Conservation (phyloP, 352 stramenopile genomes). For the Phytopythium sindhum region DNA sequence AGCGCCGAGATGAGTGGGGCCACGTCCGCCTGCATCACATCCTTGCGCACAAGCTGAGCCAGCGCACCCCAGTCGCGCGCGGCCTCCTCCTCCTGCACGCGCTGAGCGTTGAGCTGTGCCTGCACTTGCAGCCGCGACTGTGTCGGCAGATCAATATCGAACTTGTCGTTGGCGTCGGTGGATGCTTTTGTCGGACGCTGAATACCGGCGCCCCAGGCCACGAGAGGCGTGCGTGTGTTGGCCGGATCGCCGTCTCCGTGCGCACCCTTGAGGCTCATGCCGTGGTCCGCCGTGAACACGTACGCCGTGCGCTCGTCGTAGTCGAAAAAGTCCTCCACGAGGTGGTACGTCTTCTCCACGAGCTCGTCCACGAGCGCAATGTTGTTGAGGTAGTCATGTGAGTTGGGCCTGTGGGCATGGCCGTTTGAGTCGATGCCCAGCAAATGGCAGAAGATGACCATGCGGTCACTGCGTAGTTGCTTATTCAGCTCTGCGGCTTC, state of each 20-base stretch:
- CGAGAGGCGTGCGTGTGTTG: conserved; percentile 78
- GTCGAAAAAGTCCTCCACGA: conserved; percentile 69
- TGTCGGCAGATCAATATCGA: conserved; percentile 64
- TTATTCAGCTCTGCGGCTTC: conserved; percentile 19
- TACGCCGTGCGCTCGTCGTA: conserved; percentile 70
- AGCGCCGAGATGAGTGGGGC: conserved; percentile 72
- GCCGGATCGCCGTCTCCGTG: conserved; percentile 78
- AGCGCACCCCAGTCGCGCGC: conserved; percentile 44
- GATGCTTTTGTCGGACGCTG: conserved; percentile 21
- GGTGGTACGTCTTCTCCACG: conserved; percentile 49
- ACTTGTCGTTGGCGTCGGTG: conserved; percentile 8
- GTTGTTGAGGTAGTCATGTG: conserved; percentile 79
- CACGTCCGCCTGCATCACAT: conserved; percentile 85
- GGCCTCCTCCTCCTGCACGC: conserved; percentile 41
- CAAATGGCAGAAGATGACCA: conserved; percentile 82
- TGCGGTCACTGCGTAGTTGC: conserved; percentile 32
- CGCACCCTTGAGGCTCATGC: conserved; percentile 80
- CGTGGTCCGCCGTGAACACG: conserved; percentile 83
- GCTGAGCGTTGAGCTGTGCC: conserved; percentile 56
- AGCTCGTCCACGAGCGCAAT: conserved; percentile 79
- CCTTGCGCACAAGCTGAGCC: conserved; percentile 42
- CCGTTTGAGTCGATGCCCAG: conserved; percentile 87
- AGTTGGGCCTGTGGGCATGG: conserved; percentile 75
- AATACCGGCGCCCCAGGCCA: conserved; percentile 75
- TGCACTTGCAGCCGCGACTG: conserved; percentile 60